Evolutionary conservation across 2,329 filamentous ascomycete species (phyloP).

Genomic region (Claviceps fusiformis): DNA sequence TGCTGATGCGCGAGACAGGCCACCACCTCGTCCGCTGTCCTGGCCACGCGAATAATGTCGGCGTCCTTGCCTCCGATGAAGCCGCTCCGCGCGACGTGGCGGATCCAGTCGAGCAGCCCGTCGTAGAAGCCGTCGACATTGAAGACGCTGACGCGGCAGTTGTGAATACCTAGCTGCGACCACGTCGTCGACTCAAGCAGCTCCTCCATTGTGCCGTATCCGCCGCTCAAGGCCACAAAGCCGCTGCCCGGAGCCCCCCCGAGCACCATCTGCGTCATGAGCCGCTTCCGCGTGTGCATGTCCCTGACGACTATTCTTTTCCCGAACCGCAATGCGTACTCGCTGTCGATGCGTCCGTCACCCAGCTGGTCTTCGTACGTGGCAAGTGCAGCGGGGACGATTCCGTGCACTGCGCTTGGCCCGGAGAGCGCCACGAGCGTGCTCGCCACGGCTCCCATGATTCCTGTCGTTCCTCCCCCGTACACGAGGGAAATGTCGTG

Average conservation of each 20-base stretch:
- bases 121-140: slow-evolving; percentile 89
- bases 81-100: slow-evolving; percentile 55
- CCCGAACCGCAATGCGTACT: slow-evolving; percentile 52
- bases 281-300: slow-evolving; percentile 87
- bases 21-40: not conserved
- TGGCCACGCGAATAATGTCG: not conserved
- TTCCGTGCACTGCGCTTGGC: slow-evolving; percentile 70
- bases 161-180: slow-evolving; percentile 91
- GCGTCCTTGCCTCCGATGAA: slow-evolving; percentile 42
- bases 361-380: slow-evolving; percentile 55
- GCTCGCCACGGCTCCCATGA: slow-evolving; percentile 86
- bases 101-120: slow-evolving; percentile 68
- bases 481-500: slow-evolving; percentile 76
- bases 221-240: slow-evolving; percentile 79
- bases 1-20: not conserved
- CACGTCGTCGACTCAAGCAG: slow-evolving; percentile 79
- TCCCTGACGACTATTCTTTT: slow-evolving; percentile 75
- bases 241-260: slow-evolving; percentile 70
- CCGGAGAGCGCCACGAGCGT: slow-evolving; percentile 73
- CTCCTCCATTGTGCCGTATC: slow-evolving; percentile 90
- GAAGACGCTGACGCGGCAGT: slow-evolving; percentile 58
- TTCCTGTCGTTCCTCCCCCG: slow-evolving; percentile 78
- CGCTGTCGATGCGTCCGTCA: slow-evolving; percentile 11
- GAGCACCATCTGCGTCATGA: slow-evolving; percentile 81
- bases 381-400: slow-evolving; percentile 76